Evolutionary conservation across 225 moss, liverwort and hornwort species (phyloP), one percentile per base, ranked within the genome.

Genomic region (Asterella californica): DNA sequence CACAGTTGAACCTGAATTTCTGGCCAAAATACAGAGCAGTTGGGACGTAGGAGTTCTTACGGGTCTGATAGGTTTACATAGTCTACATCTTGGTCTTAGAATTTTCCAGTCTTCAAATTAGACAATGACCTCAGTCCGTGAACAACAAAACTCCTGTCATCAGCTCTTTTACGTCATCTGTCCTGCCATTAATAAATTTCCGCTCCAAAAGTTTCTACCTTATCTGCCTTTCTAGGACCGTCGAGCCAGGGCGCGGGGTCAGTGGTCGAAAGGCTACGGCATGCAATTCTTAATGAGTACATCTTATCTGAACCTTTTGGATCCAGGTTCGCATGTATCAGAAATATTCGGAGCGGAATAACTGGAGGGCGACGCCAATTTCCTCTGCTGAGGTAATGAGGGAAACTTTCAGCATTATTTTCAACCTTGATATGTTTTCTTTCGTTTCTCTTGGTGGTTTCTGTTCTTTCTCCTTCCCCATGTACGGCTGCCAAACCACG

Each of bases 251-350:
- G n/a, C n/a, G n/a, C n/a, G n/a, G n/a, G n/a, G n/a, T n/a, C n/a
- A n/a, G n/a, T n/a, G n/a, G n/a, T n/a, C n/a, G n/a, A n/a, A n/a
- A n/a, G n/a, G n/a, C n/a, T n/a, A n/a, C n/a, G n/a, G n/a, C n/a
- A n/a, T n/a, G n/a, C n/a, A n/a, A n/a, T n/a, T n/a, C n/a, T n/a
- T n/a, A n/a, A n/a, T n/a, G 1, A 36, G 6, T 19, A 24, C 69
- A 36, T 5, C 46, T 48, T 12, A 15, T 72, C 37, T 49, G 49
- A 54, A 53, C 53, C 1, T 74, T n/a, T 22, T 75, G 61, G 79
- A 68, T 27, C 55, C 87, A 96, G 96, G 94, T 99, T 64, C 91
- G 90, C 37, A 95, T 99, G 97, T 99, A 99, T 83, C 91, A 99
- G 86, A 99, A 95, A 79, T 99, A 89, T 82, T 93, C 97, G 67